phyloP scores from a whole-genome alignment of 305 asterid species.

The Solanum hybrid region DNA sequence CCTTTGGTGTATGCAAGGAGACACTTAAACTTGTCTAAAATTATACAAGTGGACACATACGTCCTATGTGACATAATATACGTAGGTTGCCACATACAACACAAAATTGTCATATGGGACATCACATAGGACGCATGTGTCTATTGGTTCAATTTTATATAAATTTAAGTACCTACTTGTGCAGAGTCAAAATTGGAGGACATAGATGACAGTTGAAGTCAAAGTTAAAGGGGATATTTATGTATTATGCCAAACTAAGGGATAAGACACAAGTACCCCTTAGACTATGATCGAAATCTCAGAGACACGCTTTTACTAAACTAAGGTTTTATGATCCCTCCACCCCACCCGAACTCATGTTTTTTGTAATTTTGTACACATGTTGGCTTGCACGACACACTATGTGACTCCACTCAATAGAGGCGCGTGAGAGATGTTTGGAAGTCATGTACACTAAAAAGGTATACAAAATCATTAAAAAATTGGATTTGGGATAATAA shows the following conservation, averaged over 20 bases:
- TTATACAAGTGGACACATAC: too few relatives aligned
- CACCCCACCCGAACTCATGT: not conserved
- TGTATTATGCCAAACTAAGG: not conserved
- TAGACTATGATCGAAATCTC: not conserved
- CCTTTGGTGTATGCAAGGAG: not conserved
- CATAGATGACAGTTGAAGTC: not conserved
- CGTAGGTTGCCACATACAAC: not conserved
- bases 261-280: not conserved
- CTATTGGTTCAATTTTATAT: too few relatives aligned
- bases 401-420: not conserved
- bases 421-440: too few relatives aligned
- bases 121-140: not conserved
- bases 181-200: too few relatives aligned
- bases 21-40: not conserved
- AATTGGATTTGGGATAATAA: fast-evolving
- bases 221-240: not conserved
- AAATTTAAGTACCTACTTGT: not conserved
- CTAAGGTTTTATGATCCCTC: not conserved
- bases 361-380: too few relatives aligned
- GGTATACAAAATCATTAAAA: too few relatives aligned
- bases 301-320: too few relatives aligned
- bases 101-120: not conserved
- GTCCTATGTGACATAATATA: not conserved
- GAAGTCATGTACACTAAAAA: not conserved
- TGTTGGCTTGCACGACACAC: too few relatives aligned